Evolutionary conservation across 768 basidiomycete genomes (phyloP), one percentile per base, ranked within the genome.

Genomic region (Wakefieldia striispora): DNA sequence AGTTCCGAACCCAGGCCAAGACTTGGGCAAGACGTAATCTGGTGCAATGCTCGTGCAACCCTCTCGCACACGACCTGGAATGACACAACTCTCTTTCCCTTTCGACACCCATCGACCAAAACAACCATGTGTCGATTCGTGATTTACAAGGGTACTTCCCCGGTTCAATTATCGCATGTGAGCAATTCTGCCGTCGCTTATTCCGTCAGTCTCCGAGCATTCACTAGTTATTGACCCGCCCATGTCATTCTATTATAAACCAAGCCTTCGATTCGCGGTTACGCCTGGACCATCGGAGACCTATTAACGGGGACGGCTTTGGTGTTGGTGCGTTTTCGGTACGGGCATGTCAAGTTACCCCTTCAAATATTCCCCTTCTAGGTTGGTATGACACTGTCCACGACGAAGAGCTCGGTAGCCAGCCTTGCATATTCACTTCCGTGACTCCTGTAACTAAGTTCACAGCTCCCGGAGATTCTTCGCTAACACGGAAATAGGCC

Each of bases 251-350:
- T 3, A 97, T 97, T 72, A 97, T 95, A 67, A 95, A 95, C 67
- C 93, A 97, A 72, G 93, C 95, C 0, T 95, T 93, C 61, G 95
- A 97, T 71, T 95, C 92, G 19, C 80, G 95, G 8, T 75, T 99
- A 27, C 82, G 95, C 17, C 67, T 92, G 45, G 91, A 93, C 62
- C 77, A 73, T 55, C 76, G 91, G 48, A 70, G 90, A 53, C 91
- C 91, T n/a, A 91, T 93, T 70, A 93, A 93, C 57, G 91, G 91
- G 9, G 95, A 97, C 66, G 95, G 95, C 0, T 98, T 98, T 66
- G 95, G 95, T 24, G 92, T 98, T 16, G 90, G 90, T 91, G 56
- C 51, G 85, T 71, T 58, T n/a, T 38, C 5, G 24, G 26, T 20
- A 20, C 27, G 11, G n/a, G 17, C 14, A 21, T 29, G 43, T 27